phyloP scores from a whole-genome alignment of 768 basidiomycete genomes.

The Boletus rubroflammeus region DNA sequence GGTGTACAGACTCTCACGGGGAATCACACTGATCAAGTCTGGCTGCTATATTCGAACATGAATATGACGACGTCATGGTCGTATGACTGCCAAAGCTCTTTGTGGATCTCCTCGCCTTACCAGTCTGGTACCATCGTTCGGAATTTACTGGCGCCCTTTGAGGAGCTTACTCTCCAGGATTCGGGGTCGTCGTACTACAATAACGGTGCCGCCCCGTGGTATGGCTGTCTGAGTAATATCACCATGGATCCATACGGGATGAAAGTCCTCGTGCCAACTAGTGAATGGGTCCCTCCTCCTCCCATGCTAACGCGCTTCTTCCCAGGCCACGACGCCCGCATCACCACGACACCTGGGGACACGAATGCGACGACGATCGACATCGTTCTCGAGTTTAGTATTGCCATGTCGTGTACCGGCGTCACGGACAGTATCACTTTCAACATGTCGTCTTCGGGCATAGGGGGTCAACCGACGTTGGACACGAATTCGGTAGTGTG shows the following conservation, averaged over 20 bases:
- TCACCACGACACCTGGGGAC: constrained; percentile 38
- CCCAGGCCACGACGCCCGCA: constrained; percentile 85
- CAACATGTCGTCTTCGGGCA: constrained; percentile 66
- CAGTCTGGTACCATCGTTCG: constrained; percentile 53
- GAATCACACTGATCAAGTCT: constrained; percentile 61
- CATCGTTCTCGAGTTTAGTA: constrained; percentile 77
- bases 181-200: constrained; percentile 63
- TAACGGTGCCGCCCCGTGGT: constrained; percentile 56
- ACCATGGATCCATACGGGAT: constrained; percentile 73
- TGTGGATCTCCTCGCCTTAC: constrained; percentile 84
- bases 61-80: constrained; percentile 66
- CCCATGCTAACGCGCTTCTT: constrained; percentile 75
- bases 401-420: constrained; percentile 66
- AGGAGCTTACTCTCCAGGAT: constrained; percentile 63
- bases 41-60: constrained; percentile 85
- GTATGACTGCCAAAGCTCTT: constrained; percentile 50
- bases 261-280: constrained; percentile 71
- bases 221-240: constrained; percentile 68
- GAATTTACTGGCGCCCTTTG: constrained; percentile 83
- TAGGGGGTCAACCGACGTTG: constrained; percentile 54
- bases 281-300: constrained; percentile 64
- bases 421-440: constrained; percentile 63
- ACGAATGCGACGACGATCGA: constrained; percentile 55
- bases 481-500: constrained; percentile 45
- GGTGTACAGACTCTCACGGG: constrained; percentile 62